These are phyloP conservation scores for Xylaria multiplex DNA, from an alignment of 2,329 filamentous ascomycete genomes.

Conservation along the genomic window DNA sequence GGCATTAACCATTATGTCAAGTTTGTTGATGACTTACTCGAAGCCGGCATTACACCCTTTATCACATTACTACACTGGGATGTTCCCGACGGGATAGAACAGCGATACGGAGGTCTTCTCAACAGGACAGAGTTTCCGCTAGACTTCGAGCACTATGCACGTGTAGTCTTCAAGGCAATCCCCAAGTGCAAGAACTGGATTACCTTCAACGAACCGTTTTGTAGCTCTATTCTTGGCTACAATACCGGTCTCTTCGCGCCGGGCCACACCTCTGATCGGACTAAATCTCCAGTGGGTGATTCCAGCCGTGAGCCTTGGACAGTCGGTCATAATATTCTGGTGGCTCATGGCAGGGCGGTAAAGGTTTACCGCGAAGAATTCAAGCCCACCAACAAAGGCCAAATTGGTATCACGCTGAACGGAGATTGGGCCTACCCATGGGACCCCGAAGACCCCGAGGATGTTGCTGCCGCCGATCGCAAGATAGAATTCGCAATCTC, in stretches of 20 bases:
- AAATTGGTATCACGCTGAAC: constrained; percentile 90
- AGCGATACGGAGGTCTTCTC: constrained; percentile 82
- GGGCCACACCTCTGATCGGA: constrained; percentile 81
- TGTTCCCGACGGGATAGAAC: constrained; percentile 79
- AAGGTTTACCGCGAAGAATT: constrained; percentile 86
- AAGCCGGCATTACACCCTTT: constrained; percentile 80
- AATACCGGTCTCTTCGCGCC: constrained; percentile 81
- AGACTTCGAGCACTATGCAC: constrained; percentile 83
- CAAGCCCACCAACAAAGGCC: constrained; percentile 75
- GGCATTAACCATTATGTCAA: constrained; percentile 82
- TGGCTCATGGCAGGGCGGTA: constrained; percentile 83
- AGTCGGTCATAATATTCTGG: constrained; percentile 80
- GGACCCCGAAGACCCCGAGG: constrained; percentile 78
- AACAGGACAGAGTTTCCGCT: constrained; percentile 84
- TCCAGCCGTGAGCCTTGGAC: constrained; percentile 82
- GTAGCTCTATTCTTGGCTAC: constrained; percentile 82
- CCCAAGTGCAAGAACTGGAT: constrained; percentile 87
- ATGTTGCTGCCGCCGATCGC: constrained; percentile 79
- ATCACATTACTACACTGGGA: constrained; percentile 92
- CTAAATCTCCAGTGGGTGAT: constrained; percentile 76
- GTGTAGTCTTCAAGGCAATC: constrained; percentile 77
- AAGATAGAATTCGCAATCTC: constrained; percentile 89
- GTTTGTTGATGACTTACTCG: constrained; percentile 81
- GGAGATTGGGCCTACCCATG: constrained; percentile 86
- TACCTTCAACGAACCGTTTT: constrained; percentile 92